Percentiles rank a stretch among this genome's conserved stretches.
Evolutionary conservation across 1,284 basidiomycete species (phyloP).

Genomic region (Acaromyces ingoldii): DNA sequence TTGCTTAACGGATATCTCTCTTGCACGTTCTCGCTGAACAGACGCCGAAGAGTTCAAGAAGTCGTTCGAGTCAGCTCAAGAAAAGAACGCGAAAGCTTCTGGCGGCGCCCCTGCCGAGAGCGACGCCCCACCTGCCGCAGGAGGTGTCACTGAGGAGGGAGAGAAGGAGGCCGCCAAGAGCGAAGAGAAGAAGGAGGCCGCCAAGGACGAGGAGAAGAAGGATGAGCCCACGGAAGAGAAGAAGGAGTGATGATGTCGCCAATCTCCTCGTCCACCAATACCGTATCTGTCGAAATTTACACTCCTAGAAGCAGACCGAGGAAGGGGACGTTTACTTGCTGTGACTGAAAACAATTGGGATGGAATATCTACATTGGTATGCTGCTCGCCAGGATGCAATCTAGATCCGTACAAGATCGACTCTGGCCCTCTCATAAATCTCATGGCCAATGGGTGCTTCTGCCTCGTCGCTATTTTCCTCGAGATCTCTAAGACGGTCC

Average conservation of each 20-base stretch:
- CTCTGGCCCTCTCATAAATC: slow-evolving; percentile 11
- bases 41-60: slow-evolving; percentile 49
- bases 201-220: slow-evolving; percentile 9
- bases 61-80: slow-evolving; percentile 44
- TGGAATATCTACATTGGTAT: background rate
- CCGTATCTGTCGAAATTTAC: too few species aligned
- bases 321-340: too few species aligned
- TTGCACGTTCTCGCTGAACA: slow-evolving; percentile 10
- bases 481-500: background rate
- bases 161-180: slow-evolving; percentile 15
- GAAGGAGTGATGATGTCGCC: too few species aligned
- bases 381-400: background rate
- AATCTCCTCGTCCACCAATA: too few species aligned
- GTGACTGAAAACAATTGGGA: background rate
- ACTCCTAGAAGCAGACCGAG: too few species aligned
- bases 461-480: slow-evolving; percentile 4
- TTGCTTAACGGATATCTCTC: slow-evolving; percentile 1
- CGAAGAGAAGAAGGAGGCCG: slow-evolving; percentile 12
- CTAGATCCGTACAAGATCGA: slow-evolving; percentile 11
- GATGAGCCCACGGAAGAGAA: background rate
- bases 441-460: background rate
- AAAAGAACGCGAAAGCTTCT: slow-evolving; percentile 27
- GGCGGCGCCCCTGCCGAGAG: slow-evolving; percentile 14
- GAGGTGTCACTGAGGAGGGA: slow-evolving; percentile 14
- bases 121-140: slow-evolving; percentile 15